A percentile compares a stretch with the other conserved stretches of the same genome.
phyloP scores from a whole-genome alignment of 2,329 filamentous ascomycete species.

The Magnaporthiopsis incrustans region DNA sequence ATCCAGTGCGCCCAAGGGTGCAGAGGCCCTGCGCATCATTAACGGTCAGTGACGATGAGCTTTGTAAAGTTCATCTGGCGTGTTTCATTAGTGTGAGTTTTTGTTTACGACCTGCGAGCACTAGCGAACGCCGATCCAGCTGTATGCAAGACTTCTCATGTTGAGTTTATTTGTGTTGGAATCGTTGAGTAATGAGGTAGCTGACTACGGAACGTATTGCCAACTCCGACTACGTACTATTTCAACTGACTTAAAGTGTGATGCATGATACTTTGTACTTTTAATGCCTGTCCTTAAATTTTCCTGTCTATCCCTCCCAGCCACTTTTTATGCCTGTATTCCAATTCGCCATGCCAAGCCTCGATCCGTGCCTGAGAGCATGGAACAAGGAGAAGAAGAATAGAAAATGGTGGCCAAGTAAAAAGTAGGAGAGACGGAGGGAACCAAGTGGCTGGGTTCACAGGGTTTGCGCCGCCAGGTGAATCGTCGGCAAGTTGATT shows the following conservation, averaged over 20 bases:
- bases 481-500: neutral
- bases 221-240: no score
- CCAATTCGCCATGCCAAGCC: neutral
- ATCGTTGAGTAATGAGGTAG: no score
- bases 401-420: neutral
- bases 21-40: slow-evolving; percentile 59
- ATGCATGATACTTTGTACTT: neutral
- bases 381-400: neutral
- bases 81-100: neutral
- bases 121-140: neutral
- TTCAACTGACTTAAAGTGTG: neutral
- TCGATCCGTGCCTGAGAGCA: neutral
- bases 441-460: slow-evolving; percentile 6
- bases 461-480: neutral
- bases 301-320: slow-evolving; percentile 8
- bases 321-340: neutral
- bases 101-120: neutral
- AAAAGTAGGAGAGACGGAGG: slow-evolving; percentile 8
- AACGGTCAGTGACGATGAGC: slow-evolving; percentile 23
- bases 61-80: neutral
- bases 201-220: no score
- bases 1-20: slow-evolving; percentile 69
- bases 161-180: no score
- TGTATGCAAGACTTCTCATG: no score
- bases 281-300: slow-evolving; percentile 6